Evolutionary conservation across 352 stramenopile species (phyloP), one percentile per base, ranked within the genome.

Genomic region (Globisporangium yorkense): DNA sequence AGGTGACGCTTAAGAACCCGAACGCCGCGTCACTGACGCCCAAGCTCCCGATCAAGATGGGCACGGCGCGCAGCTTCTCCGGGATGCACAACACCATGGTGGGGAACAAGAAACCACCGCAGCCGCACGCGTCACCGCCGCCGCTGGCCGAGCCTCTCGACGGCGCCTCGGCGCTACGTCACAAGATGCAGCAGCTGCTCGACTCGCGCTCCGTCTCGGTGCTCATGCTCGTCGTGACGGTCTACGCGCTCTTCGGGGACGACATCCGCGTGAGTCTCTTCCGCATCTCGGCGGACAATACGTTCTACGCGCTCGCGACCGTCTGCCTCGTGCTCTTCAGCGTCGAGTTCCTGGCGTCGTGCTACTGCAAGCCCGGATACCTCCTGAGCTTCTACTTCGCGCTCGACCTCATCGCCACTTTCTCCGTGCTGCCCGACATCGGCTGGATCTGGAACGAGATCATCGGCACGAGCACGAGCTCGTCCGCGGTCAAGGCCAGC

Each of bases 231-330:
- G 3, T 96, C 9, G 75, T 97, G 44, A 98, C 92, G 9, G 65
- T 97, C 41, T 98, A 96, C 70, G 90, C 89, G 35, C 81, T 98
- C 24, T 98, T 97, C 50, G 82, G 87, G 21, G 89, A 97, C 63
- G 92, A 98, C 68, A 77, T 98, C 29, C 76, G 88, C n/a, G 59
- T 96, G 21, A 82, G 88, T 21, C 52, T 77, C 43, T 88, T 94
- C 52, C 61, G 67, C n/a, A 75, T 76, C n/a, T 55, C 55, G 1
- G 83, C 78, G 15, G 94, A 98, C 69, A 72, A 75, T 50, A 58
- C 71, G 0, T 98, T 98, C 66, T 92, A 82, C 57, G 71, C 76
- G 29, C 65, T 98, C 16, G 92, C 91, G 18, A 83, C 80, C 9
- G 69, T 98, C 61, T 89, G 89, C 37, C 81, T 98, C 43, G 75